Evolutionary conservation across 805 yeast genomes (phyloP).

Genomic region (Candida sanyiensis): DNA sequence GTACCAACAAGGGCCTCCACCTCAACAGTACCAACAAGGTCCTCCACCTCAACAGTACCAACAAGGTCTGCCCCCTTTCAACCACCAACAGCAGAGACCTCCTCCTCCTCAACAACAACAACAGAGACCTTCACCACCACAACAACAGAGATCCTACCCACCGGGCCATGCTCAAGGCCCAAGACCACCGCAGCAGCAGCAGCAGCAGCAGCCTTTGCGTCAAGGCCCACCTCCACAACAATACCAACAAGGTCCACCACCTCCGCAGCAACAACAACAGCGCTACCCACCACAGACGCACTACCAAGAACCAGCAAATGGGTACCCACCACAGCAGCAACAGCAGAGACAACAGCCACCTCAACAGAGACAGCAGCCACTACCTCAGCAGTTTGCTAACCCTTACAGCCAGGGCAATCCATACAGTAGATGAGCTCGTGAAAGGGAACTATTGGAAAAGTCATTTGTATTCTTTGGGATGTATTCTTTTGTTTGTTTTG

Average conservation of each 20-base stretch:
- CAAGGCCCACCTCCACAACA: slow-evolving; percentile 11
- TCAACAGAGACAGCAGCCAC: too few relatives aligned
- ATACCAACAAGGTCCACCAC: slow-evolving; percentile 8
- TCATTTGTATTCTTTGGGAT: not conserved
- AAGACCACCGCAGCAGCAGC: slow-evolving; percentile 5
- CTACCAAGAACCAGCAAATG: not conserved
- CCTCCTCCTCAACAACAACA: slow-evolving; percentile 11
- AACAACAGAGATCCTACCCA: slow-evolving; percentile 6
- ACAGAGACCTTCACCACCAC: slow-evolving; percentile 10
- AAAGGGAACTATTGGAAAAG: not conserved
- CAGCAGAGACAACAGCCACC: slow-evolving; percentile 5
- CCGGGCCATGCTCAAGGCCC: slow-evolving; percentile 5
- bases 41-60: slow-evolving; percentile 8
- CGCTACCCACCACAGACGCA: not conserved
- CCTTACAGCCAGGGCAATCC: slow-evolving; percentile 11
- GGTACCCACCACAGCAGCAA: slow-evolving; percentile 1
- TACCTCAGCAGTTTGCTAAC: not conserved
- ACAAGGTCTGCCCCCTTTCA: slow-evolving; percentile 1
- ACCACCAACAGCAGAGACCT: not conserved
- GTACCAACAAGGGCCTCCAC: slow-evolving; percentile 9
- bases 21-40: slow-evolving; percentile 14
- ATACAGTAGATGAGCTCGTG: slow-evolving; percentile 6
- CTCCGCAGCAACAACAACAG: slow-evolving; percentile 1
- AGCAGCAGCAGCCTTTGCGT: not conserved
- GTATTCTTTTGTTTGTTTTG: not conserved